A percentile compares a stretch with the other conserved stretches of the same genome.
Evolutionary conservation across 1,139 yeast genomes (phyloP).

Genomic region (Geotrichum macrosporum): DNA sequence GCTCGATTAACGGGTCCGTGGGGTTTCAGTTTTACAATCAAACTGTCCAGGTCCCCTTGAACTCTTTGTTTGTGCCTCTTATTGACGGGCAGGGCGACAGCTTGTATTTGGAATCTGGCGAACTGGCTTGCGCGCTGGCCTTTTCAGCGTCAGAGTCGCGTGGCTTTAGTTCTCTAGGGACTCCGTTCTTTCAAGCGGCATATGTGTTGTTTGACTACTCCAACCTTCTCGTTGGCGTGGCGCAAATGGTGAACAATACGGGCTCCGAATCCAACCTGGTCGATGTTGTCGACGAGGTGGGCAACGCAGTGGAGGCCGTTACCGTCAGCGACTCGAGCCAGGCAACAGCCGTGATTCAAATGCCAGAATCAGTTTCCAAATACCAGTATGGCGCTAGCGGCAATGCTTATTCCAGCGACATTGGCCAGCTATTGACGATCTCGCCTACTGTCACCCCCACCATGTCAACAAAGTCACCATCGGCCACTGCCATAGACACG

Average conservation of each 20-base stretch:
- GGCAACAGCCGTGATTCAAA: too few relatives aligned
- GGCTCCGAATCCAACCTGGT: background rate
- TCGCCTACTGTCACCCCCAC: too few relatives aligned
- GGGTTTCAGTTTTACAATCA: conserved; percentile 54
- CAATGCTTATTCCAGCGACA: too few relatives aligned
- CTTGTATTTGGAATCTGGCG: conserved; percentile 48
- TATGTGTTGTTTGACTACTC: conserved; percentile 69
- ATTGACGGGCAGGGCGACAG: conserved; percentile 31
- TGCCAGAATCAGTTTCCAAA: too few relatives aligned
- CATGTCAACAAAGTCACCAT: too few relatives aligned
- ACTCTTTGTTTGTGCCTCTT: conserved; percentile 47
- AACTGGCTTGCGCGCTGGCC: conserved; percentile 56
- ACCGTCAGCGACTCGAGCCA: conserved; percentile 11
- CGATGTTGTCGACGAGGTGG: conserved; percentile 8
- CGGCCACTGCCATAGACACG: too few relatives aligned
- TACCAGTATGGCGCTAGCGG: too few relatives aligned
- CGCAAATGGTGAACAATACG: conserved; percentile 37
- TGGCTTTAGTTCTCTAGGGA: conserved; percentile 60
- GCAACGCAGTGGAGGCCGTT: conserved; percentile 9
- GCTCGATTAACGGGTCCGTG: conserved; percentile 50
- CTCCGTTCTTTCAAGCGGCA: conserved; percentile 52
- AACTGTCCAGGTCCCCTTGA: conserved; percentile 51
- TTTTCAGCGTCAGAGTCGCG: conserved; percentile 48
- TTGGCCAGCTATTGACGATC: too few relatives aligned
- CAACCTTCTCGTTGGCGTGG: conserved; percentile 55